phyloP scores from a whole-genome alignment of 192 early-diverging fungal species.

The Coemansia sp. region DNA sequence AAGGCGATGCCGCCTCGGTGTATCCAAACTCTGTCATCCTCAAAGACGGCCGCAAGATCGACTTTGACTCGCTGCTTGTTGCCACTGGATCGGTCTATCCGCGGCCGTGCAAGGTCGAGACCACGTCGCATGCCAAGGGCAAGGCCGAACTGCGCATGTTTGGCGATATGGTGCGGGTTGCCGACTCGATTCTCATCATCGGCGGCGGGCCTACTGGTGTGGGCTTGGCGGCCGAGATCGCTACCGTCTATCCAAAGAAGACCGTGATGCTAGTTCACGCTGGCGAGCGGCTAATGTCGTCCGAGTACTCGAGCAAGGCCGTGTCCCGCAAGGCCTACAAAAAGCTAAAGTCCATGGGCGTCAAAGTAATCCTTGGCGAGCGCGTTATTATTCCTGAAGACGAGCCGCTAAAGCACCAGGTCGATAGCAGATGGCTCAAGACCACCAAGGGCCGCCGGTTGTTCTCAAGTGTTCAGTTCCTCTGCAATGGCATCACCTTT shows the following conservation, averaged over 20 bases:
- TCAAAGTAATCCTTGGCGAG: conserved; percentile 57
- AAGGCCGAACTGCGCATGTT: conserved; percentile 41
- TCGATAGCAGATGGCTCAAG: conserved; percentile 48
- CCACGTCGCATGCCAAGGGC: conserved; percentile 28
- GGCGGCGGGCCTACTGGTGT: conserved; percentile 78
- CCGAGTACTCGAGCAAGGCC: conserved; percentile 33
- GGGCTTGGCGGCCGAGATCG: conserved; percentile 74
- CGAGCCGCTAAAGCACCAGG: conserved; percentile 42
- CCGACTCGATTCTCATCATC: conserved; percentile 62
- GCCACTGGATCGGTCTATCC: conserved; percentile 53
- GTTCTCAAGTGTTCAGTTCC: conserved; percentile 59
- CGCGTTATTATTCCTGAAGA: conserved; percentile 64
- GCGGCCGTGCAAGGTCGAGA: conserved; percentile 49
- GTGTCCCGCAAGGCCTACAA: conserved; percentile 59
- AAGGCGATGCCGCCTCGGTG: conserved; percentile 47
- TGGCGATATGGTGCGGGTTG: conserved; percentile 55
- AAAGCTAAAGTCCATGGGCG: conserved; percentile 52
- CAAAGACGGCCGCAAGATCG: conserved; percentile 42
- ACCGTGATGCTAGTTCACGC: conserved; percentile 36
- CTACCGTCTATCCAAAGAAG: conserved; percentile 46
- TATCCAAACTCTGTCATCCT: conserved; percentile 50
- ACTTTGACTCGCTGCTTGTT: conserved; percentile 52
- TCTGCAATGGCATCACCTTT: conserved; percentile 71
- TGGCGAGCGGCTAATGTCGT: conserved; percentile 35
- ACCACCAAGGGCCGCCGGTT: conserved; percentile 48